Evolutionary conservation across 2,329 filamentous ascomycete genomes (phyloP), one percentile per base, ranked within the genome.

Genomic region (Phaeosphaeriaceae sp.): DNA sequence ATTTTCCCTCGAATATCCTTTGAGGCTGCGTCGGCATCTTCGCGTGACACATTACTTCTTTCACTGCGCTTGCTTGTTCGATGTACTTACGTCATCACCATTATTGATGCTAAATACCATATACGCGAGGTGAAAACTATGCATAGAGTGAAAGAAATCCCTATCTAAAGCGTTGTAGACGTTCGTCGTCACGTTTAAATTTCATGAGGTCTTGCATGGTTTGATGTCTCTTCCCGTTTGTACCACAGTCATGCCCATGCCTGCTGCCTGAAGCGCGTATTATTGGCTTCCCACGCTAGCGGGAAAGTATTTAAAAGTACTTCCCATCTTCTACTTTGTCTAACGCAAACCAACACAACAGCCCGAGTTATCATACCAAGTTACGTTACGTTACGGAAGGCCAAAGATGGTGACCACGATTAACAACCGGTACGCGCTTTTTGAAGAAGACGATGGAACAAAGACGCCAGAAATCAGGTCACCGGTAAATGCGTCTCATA

Each of bases 401-500:
- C n/a, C 9, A 34, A 3, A 16, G 2, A 68, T 69, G 65, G 52
- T 49, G 16, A 33, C 50, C 17, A 37, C 52, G 20, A 34, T 39
- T 28, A 29, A 42, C 28, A 70, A 70, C 26, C 64, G 66, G 17
- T 70, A 63, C 42, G 60, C 64, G 21, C 46, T 67, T 11, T 63
- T 68, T 26, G 40, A 46, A 6, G 56, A 57, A 2, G 29, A 48
- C 4, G 53, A 61, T 15, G 53, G 54, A 5, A 53, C 48, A 8
- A 36, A 15, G 15, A 21, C 39, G 3, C 41, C 58, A 3, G 18
- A 16, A 11, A 33, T 30, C 13, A 38, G 16, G 23, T 18, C 52
- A n/a, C 20, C 38, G 11, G 20, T 44, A 9, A 51, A 59, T n/a
- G 34, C 37, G 1, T 39, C 48, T 4, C 36, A 48, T 16, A 65